Percentiles rank a stretch among this genome's conserved stretches.
Evolutionary conservation across 2,329 filamentous ascomycete species (phyloP).

Genomic region (Xylariaceae sp.): DNA sequence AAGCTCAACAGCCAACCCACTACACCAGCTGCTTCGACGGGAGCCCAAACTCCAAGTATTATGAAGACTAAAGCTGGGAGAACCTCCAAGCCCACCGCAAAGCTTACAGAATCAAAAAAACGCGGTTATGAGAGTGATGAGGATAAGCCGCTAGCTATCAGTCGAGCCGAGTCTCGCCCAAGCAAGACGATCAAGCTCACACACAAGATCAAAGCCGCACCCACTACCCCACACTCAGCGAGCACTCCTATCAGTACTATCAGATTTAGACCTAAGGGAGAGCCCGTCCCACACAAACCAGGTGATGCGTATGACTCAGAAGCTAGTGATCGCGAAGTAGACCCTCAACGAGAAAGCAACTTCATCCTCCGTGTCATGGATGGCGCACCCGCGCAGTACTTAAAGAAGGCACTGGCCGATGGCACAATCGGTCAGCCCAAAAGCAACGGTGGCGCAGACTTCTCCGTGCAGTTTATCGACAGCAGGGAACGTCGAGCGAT

Average conservation of each 20-base stretch:
- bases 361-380: slow-evolving; percentile 89
- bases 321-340: slow-evolving; percentile 84
- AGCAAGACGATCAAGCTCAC: slow-evolving; percentile 62
- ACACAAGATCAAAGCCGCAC: slow-evolving; percentile 41
- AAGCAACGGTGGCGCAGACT: slow-evolving; percentile 72
- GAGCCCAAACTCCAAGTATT: slow-evolving; percentile 33
- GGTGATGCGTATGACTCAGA: slow-evolving; percentile 97
- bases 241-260: slow-evolving; percentile 47
- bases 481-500: slow-evolving; percentile 75
- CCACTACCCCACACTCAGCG: slow-evolving; percentile 39
- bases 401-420: slow-evolving; percentile 76
- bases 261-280: slow-evolving; percentile 70
- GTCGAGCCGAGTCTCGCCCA: slow-evolving; percentile 45
- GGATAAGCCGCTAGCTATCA: slow-evolving; percentile 44
- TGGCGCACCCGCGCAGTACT: slow-evolving; percentile 83
- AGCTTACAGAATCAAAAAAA: slow-evolving; percentile 65
- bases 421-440: slow-evolving; percentile 73
- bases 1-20: slow-evolving; percentile 44
- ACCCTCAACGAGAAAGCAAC: slow-evolving; percentile 88
- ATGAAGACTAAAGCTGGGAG: slow-evolving; percentile 65
- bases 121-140: slow-evolving; percentile 61
- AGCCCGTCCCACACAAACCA: slow-evolving; percentile 69
- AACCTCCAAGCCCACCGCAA: slow-evolving; percentile 64
- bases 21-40: slow-evolving; percentile 36
- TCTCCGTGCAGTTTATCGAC: slow-evolving; percentile 81